These are phyloP conservation scores for Arbutus unedo DNA, from an alignment of 148 eudicot genomes.

Conservation along the genomic window DNA sequence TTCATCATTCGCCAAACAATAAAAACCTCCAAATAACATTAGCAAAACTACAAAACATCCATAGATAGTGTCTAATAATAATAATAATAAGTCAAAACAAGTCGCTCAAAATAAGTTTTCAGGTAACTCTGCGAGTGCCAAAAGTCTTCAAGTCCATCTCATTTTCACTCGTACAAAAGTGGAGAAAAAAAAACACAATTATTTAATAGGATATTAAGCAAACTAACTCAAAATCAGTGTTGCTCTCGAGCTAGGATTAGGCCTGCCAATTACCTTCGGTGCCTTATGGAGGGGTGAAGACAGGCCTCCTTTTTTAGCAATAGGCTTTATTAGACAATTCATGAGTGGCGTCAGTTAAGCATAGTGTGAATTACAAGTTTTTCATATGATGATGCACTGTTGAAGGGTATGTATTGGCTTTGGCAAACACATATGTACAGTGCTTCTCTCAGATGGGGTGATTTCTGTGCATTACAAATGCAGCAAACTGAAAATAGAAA, in stretches of 20 bases:
- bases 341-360: conserved; percentile 21
- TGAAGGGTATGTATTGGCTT: too few relatives aligned
- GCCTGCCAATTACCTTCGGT: conserved; percentile 35
- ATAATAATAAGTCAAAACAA: too few relatives aligned
- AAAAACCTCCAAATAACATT: too few relatives aligned
- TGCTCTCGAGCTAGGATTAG: conserved; percentile 28
- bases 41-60: too few relatives aligned
- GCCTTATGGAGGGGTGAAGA: conserved; percentile 36
- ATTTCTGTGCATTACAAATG: not conserved
- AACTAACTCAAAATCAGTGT: conserved; percentile 24
- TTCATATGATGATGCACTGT: not conserved
- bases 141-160: too few relatives aligned
- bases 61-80: too few relatives aligned
- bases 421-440: not conserved
- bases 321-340: conserved; percentile 34
- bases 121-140: too few relatives aligned
- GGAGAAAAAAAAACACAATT: too few relatives aligned
- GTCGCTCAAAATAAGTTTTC: too few relatives aligned
- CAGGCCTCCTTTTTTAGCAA: conserved; percentile 35
- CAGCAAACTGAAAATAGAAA: not conserved
- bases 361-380: not conserved
- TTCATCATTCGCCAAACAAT: too few relatives aligned
- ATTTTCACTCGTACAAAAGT: too few relatives aligned
- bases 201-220: too few relatives aligned
- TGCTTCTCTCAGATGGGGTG: not conserved